A percentile compares a stretch with the other conserved stretches of the same genome.
These are phyloP conservation scores for Aspergillus viridinutans DNA, from an alignment of 2,329 filamentous ascomycete genomes.

Conservation along the genomic window DNA sequence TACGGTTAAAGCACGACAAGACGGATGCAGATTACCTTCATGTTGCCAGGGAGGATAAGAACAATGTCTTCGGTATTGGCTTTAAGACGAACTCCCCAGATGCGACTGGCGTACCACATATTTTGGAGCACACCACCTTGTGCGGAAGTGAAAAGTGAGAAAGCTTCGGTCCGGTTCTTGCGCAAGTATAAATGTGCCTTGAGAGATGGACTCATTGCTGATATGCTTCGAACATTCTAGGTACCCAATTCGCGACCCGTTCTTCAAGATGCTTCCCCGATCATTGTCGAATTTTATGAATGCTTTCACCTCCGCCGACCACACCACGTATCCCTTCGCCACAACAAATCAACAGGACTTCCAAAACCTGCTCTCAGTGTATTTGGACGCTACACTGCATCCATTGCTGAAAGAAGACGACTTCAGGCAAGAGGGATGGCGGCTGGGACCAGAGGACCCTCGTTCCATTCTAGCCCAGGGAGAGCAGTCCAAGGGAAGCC, in stretches of 20 bases:
- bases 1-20: conserved; percentile 89
- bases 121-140: conserved; percentile 93
- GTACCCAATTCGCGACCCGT: conserved; percentile 95
- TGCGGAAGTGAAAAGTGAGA: conserved; percentile 87
- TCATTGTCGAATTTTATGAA: conserved; percentile 99
- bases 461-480: conserved; percentile 49
- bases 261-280: conserved; percentile 99
- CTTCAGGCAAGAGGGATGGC: conserved; percentile 95
- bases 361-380: conserved; percentile 92
- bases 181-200: neutral
- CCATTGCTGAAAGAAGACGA: conserved; percentile 86
- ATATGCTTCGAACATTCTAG: conserved; percentile 41
- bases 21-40: conserved; percentile 95
- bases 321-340: conserved; percentile 96
- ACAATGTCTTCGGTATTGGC: conserved; percentile 98
- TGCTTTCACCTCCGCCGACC: conserved; percentile 91
- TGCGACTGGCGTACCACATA: conserved; percentile 93
- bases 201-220: conserved; percentile 1
- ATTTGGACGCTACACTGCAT: conserved; percentile 88
- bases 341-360: conserved; percentile 96
- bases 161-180: neutral
- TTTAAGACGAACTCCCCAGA: conserved; percentile 99
- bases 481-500: conserved; percentile 51
- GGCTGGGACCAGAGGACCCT: conserved; percentile 87
- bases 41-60: conserved; percentile 89